These are phyloP conservation scores for Sclerotinia subarctica DNA, from an alignment of 2,329 filamentous ascomycete genomes.

Conservation along the genomic window DNA sequence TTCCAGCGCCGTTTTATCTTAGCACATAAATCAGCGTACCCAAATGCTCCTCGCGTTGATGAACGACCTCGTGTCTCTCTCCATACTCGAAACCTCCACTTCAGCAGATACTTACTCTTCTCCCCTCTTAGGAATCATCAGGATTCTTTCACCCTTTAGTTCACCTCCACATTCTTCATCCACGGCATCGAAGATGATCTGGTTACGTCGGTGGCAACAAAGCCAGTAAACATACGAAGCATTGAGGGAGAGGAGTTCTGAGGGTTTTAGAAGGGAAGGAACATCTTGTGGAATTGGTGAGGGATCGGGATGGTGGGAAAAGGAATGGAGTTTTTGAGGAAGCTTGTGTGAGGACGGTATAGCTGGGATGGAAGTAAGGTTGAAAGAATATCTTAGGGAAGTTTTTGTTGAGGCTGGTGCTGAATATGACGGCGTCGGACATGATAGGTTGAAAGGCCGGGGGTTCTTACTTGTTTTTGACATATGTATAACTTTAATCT, in stretches of 20 bases:
- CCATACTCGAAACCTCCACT: too few relatives aligned
- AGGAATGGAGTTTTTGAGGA: slow-evolving; percentile 12
- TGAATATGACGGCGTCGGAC: background rate
- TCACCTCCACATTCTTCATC: too few relatives aligned
- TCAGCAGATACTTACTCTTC: too few relatives aligned
- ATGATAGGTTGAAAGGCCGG: background rate
- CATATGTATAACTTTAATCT: too few relatives aligned
- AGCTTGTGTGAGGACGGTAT: background rate
- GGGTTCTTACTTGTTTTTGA: too few relatives aligned
- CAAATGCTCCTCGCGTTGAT: too few relatives aligned
- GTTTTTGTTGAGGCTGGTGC: background rate
- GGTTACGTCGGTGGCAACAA: slow-evolving; percentile 39
- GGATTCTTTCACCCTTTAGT: too few relatives aligned
- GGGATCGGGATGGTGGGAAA: background rate
- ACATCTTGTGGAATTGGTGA: slow-evolving; percentile 21
- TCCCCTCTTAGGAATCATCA: too few relatives aligned
- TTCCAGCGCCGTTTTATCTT: too few relatives aligned
- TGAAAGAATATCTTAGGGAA: background rate
- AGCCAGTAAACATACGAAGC: slow-evolving; percentile 30
- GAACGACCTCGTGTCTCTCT: too few relatives aligned
- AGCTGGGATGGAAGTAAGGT: too few relatives aligned
- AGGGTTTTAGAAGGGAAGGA: background rate
- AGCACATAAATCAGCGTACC: too few relatives aligned
- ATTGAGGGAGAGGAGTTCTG: slow-evolving; percentile 24
- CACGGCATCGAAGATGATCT: slow-evolving; percentile 35